phyloP scores from a whole-genome alignment of 192 early-diverging fungal genomes.

The Spizellomyces sp. region DNA sequence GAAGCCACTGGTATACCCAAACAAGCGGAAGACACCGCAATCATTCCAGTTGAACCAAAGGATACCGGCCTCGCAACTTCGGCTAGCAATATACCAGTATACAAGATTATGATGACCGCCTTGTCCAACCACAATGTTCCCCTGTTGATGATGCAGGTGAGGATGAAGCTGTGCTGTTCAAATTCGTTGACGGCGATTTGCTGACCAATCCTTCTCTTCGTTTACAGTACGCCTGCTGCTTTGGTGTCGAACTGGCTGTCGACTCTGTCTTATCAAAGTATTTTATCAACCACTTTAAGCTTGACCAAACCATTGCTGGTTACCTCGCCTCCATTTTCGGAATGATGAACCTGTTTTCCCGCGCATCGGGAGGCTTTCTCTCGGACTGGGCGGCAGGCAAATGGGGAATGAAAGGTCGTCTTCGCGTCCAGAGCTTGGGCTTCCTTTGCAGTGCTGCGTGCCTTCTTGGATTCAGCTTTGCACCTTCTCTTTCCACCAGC shows the following conservation, averaged over 20 bases:
- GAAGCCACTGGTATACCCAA: no score
- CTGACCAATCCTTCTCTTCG: conserved; percentile 53
- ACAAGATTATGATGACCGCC: no score
- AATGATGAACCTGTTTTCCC: conserved; percentile 68
- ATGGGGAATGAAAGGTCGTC: conserved; percentile 47
- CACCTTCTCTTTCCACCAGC: conserved; percentile 33
- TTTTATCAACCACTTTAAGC: conserved; percentile 44
- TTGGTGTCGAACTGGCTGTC: conserved; percentile 65
- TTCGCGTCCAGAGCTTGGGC: conserved; percentile 49
- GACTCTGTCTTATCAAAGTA: conserved; percentile 59
- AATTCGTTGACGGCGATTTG: not conserved
- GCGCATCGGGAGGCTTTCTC: conserved; percentile 59
- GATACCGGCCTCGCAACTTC: no score
- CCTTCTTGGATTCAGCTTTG: conserved; percentile 51
- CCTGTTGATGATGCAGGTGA: no score
- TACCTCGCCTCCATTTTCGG: conserved; percentile 64
- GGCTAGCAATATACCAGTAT: no score
- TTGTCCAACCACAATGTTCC: no score
- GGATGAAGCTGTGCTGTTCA: no score
- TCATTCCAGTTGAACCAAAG: no score
- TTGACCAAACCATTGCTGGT: conserved; percentile 44
- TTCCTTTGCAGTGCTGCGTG: conserved; percentile 52
- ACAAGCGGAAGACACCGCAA: no score
- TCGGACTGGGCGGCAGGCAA: conserved; percentile 47
- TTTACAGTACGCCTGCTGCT: conserved; percentile 62